phyloP scores from a whole-genome alignment of 140 eudicot species.

The Stevia rebaudiana region DNA sequence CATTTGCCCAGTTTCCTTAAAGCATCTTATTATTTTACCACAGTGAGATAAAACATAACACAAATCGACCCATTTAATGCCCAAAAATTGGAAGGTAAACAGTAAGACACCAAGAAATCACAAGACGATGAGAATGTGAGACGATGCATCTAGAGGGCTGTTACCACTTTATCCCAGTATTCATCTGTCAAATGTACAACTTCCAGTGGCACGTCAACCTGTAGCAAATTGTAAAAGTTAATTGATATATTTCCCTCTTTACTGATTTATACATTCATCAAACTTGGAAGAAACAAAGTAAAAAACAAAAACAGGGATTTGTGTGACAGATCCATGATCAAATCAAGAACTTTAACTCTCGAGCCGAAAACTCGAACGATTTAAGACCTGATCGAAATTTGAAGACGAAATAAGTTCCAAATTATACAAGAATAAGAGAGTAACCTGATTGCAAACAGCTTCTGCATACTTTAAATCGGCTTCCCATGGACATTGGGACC shows the following conservation, averaged over 20 bases:
- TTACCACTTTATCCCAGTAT: conserved; percentile 95
- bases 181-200: conserved; percentile 96
- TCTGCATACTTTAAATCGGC: conserved; percentile 80
- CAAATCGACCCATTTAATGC: neutral
- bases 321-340: conserved; percentile 2
- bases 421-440: conserved; percentile 1
- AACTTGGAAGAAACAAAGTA: conserved; percentile 1
- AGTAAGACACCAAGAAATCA: neutral
- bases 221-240: conserved; percentile 25
- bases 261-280: neutral
- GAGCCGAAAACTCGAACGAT: neutral
- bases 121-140: neutral
- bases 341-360: neutral
- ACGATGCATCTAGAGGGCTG: conserved; percentile 7
- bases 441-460: conserved; percentile 95
- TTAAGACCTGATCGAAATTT: neutral
- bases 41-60: neutral
- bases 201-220: conserved; percentile 90
- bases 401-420: neutral
- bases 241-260: neutral
- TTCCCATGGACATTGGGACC: conserved; percentile 99
- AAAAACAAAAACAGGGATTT: neutral
- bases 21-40: neutral
- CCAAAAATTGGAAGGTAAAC: neutral
- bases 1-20: neutral